Conservation (phyloP, 1,284 basidiomycete species). For the Cutaneotrichosporon sp. region DNA sequence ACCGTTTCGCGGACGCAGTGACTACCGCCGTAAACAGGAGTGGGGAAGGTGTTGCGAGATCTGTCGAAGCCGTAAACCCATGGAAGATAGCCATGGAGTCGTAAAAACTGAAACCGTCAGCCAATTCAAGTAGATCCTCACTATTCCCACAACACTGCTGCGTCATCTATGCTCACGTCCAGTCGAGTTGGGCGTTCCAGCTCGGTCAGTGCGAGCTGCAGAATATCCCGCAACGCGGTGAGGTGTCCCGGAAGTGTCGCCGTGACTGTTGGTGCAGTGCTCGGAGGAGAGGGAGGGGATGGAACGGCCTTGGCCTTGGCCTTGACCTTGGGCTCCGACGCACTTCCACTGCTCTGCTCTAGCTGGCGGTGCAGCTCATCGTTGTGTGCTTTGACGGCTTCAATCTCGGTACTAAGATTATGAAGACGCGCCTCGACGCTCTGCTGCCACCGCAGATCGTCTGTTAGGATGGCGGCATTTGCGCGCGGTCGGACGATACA, state of each 20-base stretch:
- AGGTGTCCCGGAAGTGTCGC: slow-evolving; percentile 12
- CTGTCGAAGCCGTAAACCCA: slow-evolving; percentile 24
- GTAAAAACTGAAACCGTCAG: slow-evolving; percentile 22
- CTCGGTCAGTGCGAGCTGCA: slow-evolving; percentile 14
- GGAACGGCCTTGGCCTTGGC: background rate
- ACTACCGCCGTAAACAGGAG: slow-evolving; percentile 25
- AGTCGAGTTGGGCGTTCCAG: slow-evolving; percentile 19
- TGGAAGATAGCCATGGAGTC: slow-evolving; percentile 28
- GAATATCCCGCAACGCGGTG: slow-evolving; percentile 15
- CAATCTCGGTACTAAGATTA: slow-evolving; percentile 19
- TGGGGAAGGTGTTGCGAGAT: slow-evolving; percentile 23
- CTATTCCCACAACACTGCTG: slow-evolving; percentile 26
- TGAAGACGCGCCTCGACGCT: slow-evolving; percentile 21
- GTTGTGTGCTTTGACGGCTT: slow-evolving; percentile 16
- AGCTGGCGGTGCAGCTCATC: slow-evolving; percentile 18
- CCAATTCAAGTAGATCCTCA: slow-evolving; percentile 10
- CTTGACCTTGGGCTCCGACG: background rate
- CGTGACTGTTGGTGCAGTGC: background rate
- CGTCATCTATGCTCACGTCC: slow-evolving; percentile 24
- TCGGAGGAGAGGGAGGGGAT: background rate
- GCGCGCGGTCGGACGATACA: slow-evolving; percentile 25
- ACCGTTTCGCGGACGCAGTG: slow-evolving; percentile 23
- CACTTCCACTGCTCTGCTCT: background rate
- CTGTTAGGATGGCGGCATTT: slow-evolving; percentile 26
- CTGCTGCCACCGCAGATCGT: slow-evolving; percentile 29